Evolutionary conservation across 2,329 filamentous ascomycete species (phyloP), one percentile per base, ranked within the genome.

Genomic region (Pseudogymnoascus sp.): DNA sequence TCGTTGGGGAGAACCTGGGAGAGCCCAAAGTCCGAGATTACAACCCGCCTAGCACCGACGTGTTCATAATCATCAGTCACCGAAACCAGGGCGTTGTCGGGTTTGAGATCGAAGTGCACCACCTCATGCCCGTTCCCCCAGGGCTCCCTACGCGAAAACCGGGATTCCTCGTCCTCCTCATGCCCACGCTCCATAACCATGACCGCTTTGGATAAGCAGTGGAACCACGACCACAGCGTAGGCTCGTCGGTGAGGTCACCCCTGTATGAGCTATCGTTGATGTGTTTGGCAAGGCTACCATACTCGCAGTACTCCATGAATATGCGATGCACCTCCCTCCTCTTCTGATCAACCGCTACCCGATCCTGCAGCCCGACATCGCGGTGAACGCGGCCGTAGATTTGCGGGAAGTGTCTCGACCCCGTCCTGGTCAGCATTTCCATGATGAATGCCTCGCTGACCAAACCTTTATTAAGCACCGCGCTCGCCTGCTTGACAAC

Each of bases 221-320:
- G 31, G 31, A 60, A 23, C 12, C 12, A 36, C 14, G 16, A 12
- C 56, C 56, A 60, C 16, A 60, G 7, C 8, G 0, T 5, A 28
- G 31, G 5, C 25, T 53, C 46, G n/a, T 6, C 2, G 21, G 11
- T 14, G 42, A 5, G 5, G 12, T n/a, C 5, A 8, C 5, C 5
- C n/a, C 5, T 7, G 12, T 46, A 25, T 25, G 10, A 21, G 40
- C 10, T 42, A 11, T 46, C 38, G 4, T 25, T 14, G 21, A 46
- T n/a, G 42, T 25, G 6, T 0, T n/a, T 4, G n/a, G n/a, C 10
- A 14, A 64, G 10, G 60, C 66, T 64, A 2, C 66, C 66, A 2
- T 36, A 50, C 7, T 61, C 46, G 21, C 62, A 67, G 37, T 38
- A 67, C 46, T 67, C 66, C 4, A 66, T 34, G 16, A 65, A 67